Evolutionary conservation across 768 basidiomycete genomes (phyloP), one percentile per base, ranked within the genome.

Genomic region (Boletus subcaerulescens): DNA sequence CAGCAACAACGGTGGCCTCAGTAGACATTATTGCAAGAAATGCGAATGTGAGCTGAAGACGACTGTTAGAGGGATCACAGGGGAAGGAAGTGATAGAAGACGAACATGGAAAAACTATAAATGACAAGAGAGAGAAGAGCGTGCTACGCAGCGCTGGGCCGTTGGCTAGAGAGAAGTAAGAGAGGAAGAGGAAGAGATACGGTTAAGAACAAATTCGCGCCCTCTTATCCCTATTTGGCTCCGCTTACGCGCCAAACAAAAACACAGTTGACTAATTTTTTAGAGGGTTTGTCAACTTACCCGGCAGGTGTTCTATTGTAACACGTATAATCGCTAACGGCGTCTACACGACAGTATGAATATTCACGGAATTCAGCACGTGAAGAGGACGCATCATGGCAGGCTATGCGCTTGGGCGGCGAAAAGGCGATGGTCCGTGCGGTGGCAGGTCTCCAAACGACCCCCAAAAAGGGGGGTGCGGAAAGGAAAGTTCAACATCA

Each of bases 1-100:
- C 66, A 47, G 65, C 73, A 64, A 68, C 77, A 67, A 75, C 75
- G 69, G 77, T 65, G 68, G 75, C 72, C 73, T 86, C 87, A 66
- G 85, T 71, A 73, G 91, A 91, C 89, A 93, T 92, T 90, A 91
- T 83, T 75, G 76, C 74, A 77, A 69, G 74, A 76, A 74, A 70
- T 74, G 71, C 74, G 77, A 78, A 76, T 71, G 62, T 78, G 80
- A 80, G 82, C 82, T 84, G 70, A 26, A 42, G 53, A 61, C 46
- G 52, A 55, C n/a, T 29, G 26, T 55, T 14, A 63, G 53, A 35
- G 45, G 14, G 35, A 40, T 32, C 1, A 41, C 7, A 32, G 22
- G 48, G 55, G 50, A 51, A 45, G 58, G 57, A 36, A 43, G 18
- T 12, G 26, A 24, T 2, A 42, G 52, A 63, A 49, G 44, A 76